These are phyloP conservation scores for Zygotorulaspora chibaensis DNA, from an alignment of 805 yeast genomes.

Conservation along the genomic window DNA sequence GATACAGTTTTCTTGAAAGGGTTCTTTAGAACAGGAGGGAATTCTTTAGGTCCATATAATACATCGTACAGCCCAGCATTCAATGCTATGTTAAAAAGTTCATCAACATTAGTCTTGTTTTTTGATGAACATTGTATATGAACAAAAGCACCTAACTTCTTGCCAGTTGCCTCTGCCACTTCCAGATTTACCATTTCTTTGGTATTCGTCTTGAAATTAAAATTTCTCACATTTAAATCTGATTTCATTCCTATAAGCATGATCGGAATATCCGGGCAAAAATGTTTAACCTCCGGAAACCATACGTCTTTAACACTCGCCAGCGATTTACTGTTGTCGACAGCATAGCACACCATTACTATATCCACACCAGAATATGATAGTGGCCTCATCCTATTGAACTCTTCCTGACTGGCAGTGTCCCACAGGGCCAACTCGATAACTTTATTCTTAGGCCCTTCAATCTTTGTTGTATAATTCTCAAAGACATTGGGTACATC, in stretches of 20 bases:
- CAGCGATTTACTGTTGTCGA: slow-evolving; percentile 58
- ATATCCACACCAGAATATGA: slow-evolving; percentile 77
- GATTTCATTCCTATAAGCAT: slow-evolving; percentile 78
- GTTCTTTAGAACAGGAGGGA: slow-evolving; percentile 11
- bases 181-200: slow-evolving; percentile 38
- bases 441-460: slow-evolving; percentile 44
- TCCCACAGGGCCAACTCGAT: slow-evolving; percentile 80
- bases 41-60: slow-evolving; percentile 9
- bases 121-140: slow-evolving; percentile 81
- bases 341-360: slow-evolving; percentile 68
- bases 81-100: slow-evolving; percentile 62
- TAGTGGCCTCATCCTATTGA: slow-evolving; percentile 72
- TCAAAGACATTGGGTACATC: slow-evolving; percentile 85
- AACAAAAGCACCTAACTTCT: slow-evolving; percentile 59
- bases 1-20: slow-evolving; percentile 10
- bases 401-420: slow-evolving; percentile 88
- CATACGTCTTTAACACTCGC: slow-evolving; percentile 75
- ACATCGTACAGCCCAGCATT: slow-evolving; percentile 22
- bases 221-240: slow-evolving; percentile 45
- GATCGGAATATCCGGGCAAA: slow-evolving; percentile 75
- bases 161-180: slow-evolving; percentile 50
- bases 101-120: slow-evolving; percentile 57
- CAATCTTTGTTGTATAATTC: slow-evolving; percentile 60
- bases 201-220: slow-evolving; percentile 10
- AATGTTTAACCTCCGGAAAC: slow-evolving; percentile 82